Percentiles rank a stretch among this genome's conserved stretches.
phyloP scores from a whole-genome alignment of 2,329 filamentous ascomycete genomes.

The Penicillium sp. region DNA sequence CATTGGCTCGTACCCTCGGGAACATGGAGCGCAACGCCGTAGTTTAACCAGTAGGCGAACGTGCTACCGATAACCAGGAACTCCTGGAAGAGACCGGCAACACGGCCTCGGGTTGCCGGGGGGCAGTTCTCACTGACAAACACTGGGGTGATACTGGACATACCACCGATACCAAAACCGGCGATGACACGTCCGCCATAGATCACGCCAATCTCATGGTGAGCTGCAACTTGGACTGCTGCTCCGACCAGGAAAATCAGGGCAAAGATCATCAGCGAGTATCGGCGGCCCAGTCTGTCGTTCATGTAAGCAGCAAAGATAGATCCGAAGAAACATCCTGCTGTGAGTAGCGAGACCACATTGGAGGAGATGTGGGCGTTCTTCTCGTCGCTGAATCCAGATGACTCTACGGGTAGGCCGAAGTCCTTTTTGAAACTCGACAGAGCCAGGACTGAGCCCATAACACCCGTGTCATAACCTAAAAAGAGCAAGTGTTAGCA shows the following conservation, averaged over 20 bases:
- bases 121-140: constrained; percentile 33
- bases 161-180: constrained; percentile 32
- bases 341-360: constrained; percentile 32
- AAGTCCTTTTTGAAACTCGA: constrained; percentile 37
- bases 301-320: constrained; percentile 31
- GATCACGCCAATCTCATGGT: constrained; percentile 27
- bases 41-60: constrained; percentile 47
- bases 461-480: constrained; percentile 39
- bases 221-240: constrained; percentile 27
- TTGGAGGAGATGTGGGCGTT: constrained; percentile 35
- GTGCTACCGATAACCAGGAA: constrained; percentile 39
- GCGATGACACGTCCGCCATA: constrained; percentile 34
- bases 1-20: constrained; percentile 43
- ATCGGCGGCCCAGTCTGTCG: constrained; percentile 30
- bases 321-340: constrained; percentile 35
- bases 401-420: constrained; percentile 27
- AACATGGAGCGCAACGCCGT: constrained; percentile 42
- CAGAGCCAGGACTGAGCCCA: constrained; percentile 35
- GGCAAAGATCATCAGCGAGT: constrained; percentile 30
- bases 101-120: constrained; percentile 26
- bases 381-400: constrained; percentile 26
- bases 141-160: constrained; percentile 34
- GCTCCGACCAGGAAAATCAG: constrained; percentile 31
- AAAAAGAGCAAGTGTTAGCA: neutral
- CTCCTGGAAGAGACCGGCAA: constrained; percentile 33